Conservation (phyloP, 2,329 filamentous ascomycete species). For the Aspergillus udagawae region DNA sequence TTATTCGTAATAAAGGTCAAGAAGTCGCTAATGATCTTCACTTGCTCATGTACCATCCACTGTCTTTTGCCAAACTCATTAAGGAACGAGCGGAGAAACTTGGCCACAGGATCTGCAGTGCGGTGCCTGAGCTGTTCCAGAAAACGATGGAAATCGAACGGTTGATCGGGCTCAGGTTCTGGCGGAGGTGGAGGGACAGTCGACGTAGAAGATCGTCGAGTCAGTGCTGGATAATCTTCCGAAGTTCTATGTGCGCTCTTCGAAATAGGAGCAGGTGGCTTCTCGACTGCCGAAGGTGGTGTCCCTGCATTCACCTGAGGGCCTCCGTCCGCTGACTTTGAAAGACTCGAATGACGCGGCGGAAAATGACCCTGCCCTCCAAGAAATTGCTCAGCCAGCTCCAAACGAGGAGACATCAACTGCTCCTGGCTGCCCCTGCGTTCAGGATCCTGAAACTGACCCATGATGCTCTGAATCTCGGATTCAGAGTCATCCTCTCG, state of each 20-base stretch:
- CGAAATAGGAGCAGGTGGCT: slow-evolving; percentile 21
- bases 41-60: slow-evolving; percentile 99
- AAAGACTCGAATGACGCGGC: slow-evolving; percentile 77
- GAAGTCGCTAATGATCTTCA: slow-evolving; percentile 97
- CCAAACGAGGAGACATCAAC: slow-evolving; percentile 86
- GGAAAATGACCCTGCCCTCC: slow-evolving; percentile 66
- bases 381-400: slow-evolving; percentile 75
- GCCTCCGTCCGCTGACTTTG: slow-evolving; percentile 42
- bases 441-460: slow-evolving; percentile 77
- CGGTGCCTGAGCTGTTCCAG: slow-evolving; percentile 92
- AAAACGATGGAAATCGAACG: slow-evolving; percentile 97
- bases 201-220: slow-evolving; percentile 33
- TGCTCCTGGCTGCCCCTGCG: slow-evolving; percentile 71
- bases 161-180: slow-evolving; percentile 76
- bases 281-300: slow-evolving; percentile 14
- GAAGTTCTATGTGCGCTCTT: slow-evolving; percentile 22
- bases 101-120: slow-evolving; percentile 95
- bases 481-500: slow-evolving; percentile 67
- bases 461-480: slow-evolving; percentile 97
- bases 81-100: slow-evolving; percentile 91
- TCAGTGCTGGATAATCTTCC: slow-evolving; percentile 23
- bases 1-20: slow-evolving; percentile 95
- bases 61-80: slow-evolving; percentile 94
- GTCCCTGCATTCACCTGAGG: slow-evolving; percentile 16
- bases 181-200: slow-evolving; percentile 58